Evolutionary conservation across 345 rosid genomes (phyloP).

Genomic region (Syzygium aqueum): DNA sequence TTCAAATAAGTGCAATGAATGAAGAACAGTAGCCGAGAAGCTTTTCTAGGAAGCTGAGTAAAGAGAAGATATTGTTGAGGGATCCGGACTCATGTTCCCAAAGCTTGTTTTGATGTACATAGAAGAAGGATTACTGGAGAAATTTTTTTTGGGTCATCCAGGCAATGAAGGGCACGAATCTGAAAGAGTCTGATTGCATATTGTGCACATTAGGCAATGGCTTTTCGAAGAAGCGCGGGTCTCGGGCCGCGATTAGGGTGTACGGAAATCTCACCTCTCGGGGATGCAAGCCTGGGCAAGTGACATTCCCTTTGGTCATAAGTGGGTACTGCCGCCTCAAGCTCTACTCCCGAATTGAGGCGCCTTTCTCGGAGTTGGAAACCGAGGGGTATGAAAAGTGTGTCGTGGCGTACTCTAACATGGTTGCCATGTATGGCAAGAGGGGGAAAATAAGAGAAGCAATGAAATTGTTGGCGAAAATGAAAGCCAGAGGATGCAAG

Average conservation of each 20-base stretch:
- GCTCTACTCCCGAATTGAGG: slow-evolving; percentile 48
- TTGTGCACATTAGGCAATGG: slow-evolving; percentile 63
- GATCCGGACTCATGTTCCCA: slow-evolving; percentile 61
- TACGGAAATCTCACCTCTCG: slow-evolving; percentile 37
- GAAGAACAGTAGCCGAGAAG: slow-evolving; percentile 21
- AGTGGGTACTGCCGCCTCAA: slow-evolving; percentile 51
- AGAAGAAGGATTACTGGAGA: slow-evolving; percentile 50
- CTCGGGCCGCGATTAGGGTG: slow-evolving; percentile 30
- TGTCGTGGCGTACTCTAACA: slow-evolving; percentile 65
- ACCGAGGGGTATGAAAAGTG: slow-evolving; percentile 41
- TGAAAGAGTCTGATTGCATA: slow-evolving; percentile 65
- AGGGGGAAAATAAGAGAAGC: slow-evolving; percentile 53
- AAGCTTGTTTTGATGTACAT: slow-evolving; percentile 62
- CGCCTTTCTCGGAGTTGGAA: slow-evolving; percentile 10
- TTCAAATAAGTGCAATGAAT: no score
- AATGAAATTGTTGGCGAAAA: slow-evolving; percentile 52
- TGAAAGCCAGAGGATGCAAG: slow-evolving; percentile 54
- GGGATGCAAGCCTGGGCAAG: slow-evolving; percentile 69
- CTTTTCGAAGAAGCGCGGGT: slow-evolving; percentile 51
- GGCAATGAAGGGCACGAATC: slow-evolving; percentile 31
- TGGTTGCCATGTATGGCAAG: slow-evolving; percentile 71
- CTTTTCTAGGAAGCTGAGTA: slow-evolving; percentile 50
- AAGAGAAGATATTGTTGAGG: slow-evolving; percentile 27
- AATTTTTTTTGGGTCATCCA: slow-evolving; percentile 42
- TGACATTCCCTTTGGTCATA: slow-evolving; percentile 65